These are phyloP conservation scores for Dioscorea alata DNA, from an alignment of 106 monocot genomes.

Conservation along the genomic window DNA sequence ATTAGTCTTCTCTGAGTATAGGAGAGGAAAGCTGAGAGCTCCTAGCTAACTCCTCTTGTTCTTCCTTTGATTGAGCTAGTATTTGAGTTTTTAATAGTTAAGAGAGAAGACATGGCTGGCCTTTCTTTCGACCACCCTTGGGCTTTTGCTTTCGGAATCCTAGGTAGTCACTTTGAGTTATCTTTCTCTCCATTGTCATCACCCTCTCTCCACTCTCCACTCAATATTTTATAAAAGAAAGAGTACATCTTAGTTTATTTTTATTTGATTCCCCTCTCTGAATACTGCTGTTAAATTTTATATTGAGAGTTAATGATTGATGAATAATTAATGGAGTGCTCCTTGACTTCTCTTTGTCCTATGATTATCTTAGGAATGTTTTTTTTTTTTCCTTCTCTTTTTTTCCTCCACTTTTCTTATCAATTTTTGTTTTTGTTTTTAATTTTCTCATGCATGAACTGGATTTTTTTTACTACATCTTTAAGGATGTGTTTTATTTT, in stretches of 20 bases:
- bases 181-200: background rate
- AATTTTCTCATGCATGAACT: background rate
- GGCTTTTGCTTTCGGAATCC: slow-evolving; percentile 36
- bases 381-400: background rate
- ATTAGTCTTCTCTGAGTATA: background rate
- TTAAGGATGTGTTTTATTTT: background rate
- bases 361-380: background rate
- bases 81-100: too few relatives aligned
- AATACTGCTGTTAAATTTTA: background rate
- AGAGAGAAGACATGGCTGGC: slow-evolving; percentile 1
- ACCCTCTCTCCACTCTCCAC: background rate
- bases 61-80: background rate
- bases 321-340: background rate
- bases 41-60: background rate
- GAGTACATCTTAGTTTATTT: background rate
- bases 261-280: too few relatives aligned
- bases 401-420: background rate
- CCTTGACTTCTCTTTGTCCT: background rate
- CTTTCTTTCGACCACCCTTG: slow-evolving; percentile 30
- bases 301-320: background rate
- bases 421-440: background rate
- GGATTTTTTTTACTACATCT: background rate
- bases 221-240: background rate
- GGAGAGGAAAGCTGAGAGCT: background rate
- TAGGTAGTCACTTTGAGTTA: slow-evolving; percentile 19